Evolutionary conservation across 2,329 filamentous ascomycete genomes (phyloP), one percentile per base, ranked within the genome.

Genomic region (Verticillium albo-atrum): DNA sequence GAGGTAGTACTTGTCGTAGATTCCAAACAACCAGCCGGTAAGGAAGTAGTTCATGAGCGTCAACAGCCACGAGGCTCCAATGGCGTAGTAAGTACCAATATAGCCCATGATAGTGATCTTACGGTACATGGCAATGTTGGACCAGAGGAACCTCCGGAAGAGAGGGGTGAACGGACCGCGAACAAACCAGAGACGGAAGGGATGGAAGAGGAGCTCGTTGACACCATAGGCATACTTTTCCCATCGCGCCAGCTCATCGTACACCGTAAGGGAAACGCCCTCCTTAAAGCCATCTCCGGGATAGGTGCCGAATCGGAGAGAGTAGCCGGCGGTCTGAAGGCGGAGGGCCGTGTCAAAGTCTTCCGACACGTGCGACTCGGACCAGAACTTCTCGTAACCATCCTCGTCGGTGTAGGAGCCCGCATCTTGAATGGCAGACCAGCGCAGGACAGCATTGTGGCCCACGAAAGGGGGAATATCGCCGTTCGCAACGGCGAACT

Each of bases 341-440:
- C 89, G 86, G 1, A 92, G 79, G 12, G 87, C 83, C 74, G 91
- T 89, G 62, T 92, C 89, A 58, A 92, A 92, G 67, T 92, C 89
- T 62, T 92, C 89, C 0, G 89, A 91, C 0, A 92, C 89, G 66
- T 89, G 88, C 4, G 80, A 81, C 69, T 92, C 89, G 7, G 88
- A 90, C 89, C 89, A 92, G 74, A 85, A 91, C 65, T 87, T 86
- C 15, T 86, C 82, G 64, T 85, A 80, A 12, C 81, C 82, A 57
- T 86, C 84, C 23, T 55, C 30, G 32, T 55, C 54, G 14, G 32
- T 37, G 20, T 55, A 55, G 4, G 51, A 27, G 15, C 25, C 51
- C 6, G 85, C 37, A n/a, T 50, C 27, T 27, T 50, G 32, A n/a
- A 52, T 14, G 30, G 27, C 69, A 30, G 68, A 68, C 89, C 89